Evolutionary conservation across 805 yeast genomes (phyloP).

Genomic region (Saccharomycopsis fibuligera): DNA sequence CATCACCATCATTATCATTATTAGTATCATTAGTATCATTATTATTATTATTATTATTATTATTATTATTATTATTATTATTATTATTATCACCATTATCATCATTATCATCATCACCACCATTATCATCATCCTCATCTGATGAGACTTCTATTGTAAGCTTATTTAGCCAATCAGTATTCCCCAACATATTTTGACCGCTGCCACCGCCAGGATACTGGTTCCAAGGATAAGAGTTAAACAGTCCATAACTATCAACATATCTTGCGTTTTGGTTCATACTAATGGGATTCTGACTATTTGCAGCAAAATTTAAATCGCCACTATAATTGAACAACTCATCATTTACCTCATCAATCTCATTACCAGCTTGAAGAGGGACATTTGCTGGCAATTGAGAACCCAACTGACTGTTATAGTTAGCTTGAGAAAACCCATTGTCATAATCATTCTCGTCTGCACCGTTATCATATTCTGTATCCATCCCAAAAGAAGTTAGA

Average conservation of each 20-base stretch:
- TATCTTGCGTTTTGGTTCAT: neutral
- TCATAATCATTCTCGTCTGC: neutral
- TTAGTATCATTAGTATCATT: neutral
- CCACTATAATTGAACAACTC: neutral
- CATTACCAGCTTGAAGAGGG: neutral
- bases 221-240: too few species aligned
- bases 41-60: neutral
- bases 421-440: too few species aligned
- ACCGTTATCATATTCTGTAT: neutral
- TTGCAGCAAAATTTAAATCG: neutral
- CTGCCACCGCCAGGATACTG: too few species aligned
- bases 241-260: too few species aligned
- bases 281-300: neutral
- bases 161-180: conserved; percentile 10
- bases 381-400: too few species aligned
- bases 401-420: too few species aligned
- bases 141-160: conserved; percentile 8
- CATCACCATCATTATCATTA: neutral
- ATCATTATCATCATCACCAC: neutral
- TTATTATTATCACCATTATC: neutral
- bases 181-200: neutral
- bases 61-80: too few species aligned
- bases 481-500: too few species aligned
- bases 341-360: neutral
- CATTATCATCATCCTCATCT: neutral